Percentiles rank a stretch among this genome's conserved stretches.
Evolutionary conservation across 1,284 basidiomycete genomes (phyloP).

Genomic region (Termitomyces sp.): DNA sequence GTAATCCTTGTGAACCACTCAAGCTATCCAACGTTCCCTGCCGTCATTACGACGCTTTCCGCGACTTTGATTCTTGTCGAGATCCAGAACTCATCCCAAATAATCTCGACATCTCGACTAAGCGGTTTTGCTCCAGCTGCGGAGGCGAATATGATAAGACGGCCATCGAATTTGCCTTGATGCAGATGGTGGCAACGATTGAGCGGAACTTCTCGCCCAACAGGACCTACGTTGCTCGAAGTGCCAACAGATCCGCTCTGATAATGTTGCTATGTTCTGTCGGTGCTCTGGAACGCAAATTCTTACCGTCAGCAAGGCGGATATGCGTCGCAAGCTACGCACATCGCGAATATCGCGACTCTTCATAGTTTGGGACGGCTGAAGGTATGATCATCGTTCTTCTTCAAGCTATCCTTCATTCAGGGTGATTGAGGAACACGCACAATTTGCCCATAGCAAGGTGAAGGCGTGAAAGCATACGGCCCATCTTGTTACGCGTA

Average conservation of each 20-base stretch:
- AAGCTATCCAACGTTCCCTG: conserved; percentile 88
- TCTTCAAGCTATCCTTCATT: not conserved
- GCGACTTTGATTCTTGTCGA: conserved; percentile 95
- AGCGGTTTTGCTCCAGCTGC: conserved; percentile 70
- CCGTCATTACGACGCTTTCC: conserved; percentile 81
- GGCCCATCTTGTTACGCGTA: conserved; percentile 1
- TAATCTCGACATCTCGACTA: conserved; percentile 40
- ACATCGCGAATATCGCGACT: conserved; percentile 82
- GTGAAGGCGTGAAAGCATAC: conserved; percentile 6
- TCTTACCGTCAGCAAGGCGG: conserved; percentile 64
- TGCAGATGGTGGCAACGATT: conserved; percentile 70
- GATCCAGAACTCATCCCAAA: conserved; percentile 80
- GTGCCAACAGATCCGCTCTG: conserved; percentile 85
- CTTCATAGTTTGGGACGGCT: conserved; percentile 63
- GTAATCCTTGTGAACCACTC: conserved; percentile 91
- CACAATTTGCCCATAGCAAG: conserved; percentile 29
- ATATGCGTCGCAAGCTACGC: conserved; percentile 63
- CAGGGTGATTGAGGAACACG: conserved; percentile 41
- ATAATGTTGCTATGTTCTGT: conserved; percentile 84
- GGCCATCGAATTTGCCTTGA: conserved; percentile 82
- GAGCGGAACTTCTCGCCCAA: conserved; percentile 77
- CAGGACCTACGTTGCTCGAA: conserved; percentile 88
- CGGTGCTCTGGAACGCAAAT: conserved; percentile 84
- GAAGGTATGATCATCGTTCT: conserved; percentile 42
- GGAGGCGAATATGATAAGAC: conserved; percentile 84